Evolutionary conservation across 164 flowering plant species (phyloP).

Genomic region (Umbellularia californica): DNA sequence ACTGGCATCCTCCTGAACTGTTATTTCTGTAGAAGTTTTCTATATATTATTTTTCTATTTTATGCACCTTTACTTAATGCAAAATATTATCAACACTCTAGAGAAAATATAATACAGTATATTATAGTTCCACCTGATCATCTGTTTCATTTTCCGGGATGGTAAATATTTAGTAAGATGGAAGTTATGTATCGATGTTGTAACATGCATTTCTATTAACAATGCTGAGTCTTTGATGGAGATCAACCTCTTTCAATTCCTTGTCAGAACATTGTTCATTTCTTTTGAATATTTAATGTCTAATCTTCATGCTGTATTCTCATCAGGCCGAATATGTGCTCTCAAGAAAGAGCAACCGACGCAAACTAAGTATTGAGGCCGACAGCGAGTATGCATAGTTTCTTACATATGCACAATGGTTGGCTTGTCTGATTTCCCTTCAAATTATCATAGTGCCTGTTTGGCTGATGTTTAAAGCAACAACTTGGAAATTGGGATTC

Average conservation of each 20-base stretch:
- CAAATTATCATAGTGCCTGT: not conserved
- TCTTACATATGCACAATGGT: not conserved
- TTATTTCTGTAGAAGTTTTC: too few species aligned
- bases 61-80: too few species aligned
- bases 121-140: not conserved
- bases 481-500: not conserved
- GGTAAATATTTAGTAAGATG: too few species aligned
- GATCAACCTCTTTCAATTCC: not conserved
- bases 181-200: too few species aligned
- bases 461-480: not conserved
- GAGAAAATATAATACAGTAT: too few species aligned
- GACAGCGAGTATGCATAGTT: constrained; percentile 53
- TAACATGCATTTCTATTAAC: too few species aligned
- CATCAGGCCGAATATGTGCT: constrained; percentile 76
- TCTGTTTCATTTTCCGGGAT: too few species aligned
- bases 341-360: constrained; percentile 50
- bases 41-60: too few species aligned
- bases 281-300: not conserved
- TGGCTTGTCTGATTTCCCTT: not conserved
- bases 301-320: not conserved
- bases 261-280: not conserved
- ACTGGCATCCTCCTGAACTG: too few species aligned
- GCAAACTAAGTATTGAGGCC: constrained; percentile 51
- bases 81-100: too few species aligned
- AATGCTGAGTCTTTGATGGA: not conserved